Evolutionary conservation across 2,329 filamentous ascomycete genomes (phyloP).

Genomic region (Trichoderma sp.): DNA sequence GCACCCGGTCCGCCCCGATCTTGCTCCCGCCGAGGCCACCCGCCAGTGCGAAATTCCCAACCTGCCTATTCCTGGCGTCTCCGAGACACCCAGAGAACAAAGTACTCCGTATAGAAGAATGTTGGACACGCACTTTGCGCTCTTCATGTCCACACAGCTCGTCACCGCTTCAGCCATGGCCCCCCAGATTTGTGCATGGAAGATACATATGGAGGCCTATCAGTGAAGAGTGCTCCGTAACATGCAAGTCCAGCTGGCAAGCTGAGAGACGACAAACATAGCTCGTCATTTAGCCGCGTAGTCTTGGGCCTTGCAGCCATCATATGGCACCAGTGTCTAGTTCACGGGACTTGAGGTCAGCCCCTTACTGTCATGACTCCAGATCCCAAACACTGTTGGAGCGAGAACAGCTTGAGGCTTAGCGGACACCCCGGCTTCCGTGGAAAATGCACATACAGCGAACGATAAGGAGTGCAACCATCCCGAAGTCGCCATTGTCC

Average conservation of each 20-base stretch:
- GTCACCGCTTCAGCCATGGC: slow-evolving; percentile 13
- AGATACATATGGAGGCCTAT: not conserved
- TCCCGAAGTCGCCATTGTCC: not conserved
- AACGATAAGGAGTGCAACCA: not conserved
- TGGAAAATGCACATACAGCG: not conserved
- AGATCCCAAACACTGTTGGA: not conserved
- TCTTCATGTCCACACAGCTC: not conserved
- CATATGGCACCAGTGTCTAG: not conserved
- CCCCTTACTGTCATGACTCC: not conserved
- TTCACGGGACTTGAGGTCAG: not conserved
- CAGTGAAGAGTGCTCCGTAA: not conserved
- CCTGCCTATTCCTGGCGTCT: slow-evolving; percentile 21
- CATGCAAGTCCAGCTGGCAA: slow-evolving; percentile 19
- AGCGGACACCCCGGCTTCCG: slow-evolving; percentile 5
- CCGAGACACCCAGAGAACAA: slow-evolving; percentile 6
- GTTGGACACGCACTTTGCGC: not conserved
- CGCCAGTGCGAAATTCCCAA: slow-evolving; percentile 4
- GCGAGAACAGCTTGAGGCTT: not conserved
- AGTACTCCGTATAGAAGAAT: slow-evolving; percentile 3
- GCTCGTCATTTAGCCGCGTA: not conserved
- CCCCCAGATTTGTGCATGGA: not conserved
- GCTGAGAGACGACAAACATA: not conserved
- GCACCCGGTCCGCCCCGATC: slow-evolving; percentile 38
- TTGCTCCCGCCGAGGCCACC: slow-evolving; percentile 33
- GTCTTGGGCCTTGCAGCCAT: slow-evolving; percentile 8